Percentiles rank a stretch among this genome's conserved stretches.
Conservation (phyloP, 176 grass and related monocot genomes). For the Olyra latifolia region DNA sequence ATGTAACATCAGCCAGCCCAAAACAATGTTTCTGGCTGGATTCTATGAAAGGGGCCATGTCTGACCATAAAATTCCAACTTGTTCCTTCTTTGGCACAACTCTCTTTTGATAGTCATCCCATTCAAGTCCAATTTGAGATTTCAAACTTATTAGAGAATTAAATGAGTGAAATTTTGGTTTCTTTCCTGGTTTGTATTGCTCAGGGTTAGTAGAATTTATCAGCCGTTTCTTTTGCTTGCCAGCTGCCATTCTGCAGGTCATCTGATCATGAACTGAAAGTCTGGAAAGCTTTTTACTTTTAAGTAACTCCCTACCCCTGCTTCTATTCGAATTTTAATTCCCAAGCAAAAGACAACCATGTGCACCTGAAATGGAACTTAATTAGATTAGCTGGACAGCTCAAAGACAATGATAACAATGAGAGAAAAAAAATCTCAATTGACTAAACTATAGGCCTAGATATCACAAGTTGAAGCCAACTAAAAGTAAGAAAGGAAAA, state of each 20-base stretch:
- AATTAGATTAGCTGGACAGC: background rate
- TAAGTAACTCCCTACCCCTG: constrained; percentile 6
- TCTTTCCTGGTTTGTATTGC: constrained; percentile 66
- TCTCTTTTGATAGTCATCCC: constrained; percentile 61
- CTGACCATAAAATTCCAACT: constrained; percentile 73
- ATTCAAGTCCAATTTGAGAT: constrained; percentile 65
- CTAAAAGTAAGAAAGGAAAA: background rate
- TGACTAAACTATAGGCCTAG: background rate
- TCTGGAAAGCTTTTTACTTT: constrained; percentile 16
- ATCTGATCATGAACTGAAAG: constrained; percentile 42
- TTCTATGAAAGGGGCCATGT: constrained; percentile 68
- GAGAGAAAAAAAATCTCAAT: background rate
- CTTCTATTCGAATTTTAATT: constrained; percentile 35
- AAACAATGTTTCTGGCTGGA: constrained; percentile 27
- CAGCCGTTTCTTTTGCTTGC: constrained; percentile 77
- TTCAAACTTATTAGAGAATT: constrained; percentile 62
- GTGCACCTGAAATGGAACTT: constrained; percentile 17
- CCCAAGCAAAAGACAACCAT: background rate
- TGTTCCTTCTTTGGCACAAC: constrained; percentile 72
- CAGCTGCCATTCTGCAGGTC: constrained; percentile 85
- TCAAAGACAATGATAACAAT: background rate
- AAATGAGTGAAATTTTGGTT: constrained; percentile 53
- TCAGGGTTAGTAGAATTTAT: constrained; percentile 58
- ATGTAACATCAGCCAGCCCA: constrained; percentile 73
- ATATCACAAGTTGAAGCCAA: background rate